Conservation (phyloP, 352 stramenopile genomes). For the Phytophthora pseudosyringae region DNA sequence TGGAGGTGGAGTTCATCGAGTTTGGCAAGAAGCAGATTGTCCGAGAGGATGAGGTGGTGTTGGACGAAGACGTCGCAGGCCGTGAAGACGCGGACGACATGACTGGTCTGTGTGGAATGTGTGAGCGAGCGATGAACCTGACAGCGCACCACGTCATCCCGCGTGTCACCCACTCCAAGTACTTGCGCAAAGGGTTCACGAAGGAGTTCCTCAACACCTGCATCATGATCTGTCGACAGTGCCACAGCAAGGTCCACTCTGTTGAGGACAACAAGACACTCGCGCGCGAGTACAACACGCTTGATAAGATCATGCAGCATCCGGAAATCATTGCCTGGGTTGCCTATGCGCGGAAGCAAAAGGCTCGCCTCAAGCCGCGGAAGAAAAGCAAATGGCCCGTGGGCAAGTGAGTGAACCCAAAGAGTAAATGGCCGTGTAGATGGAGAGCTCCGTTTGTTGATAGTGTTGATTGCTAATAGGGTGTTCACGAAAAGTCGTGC, state of each 20-base stretch:
- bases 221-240: slow-evolving; percentile 92
- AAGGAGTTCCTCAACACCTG: slow-evolving; percentile 85
- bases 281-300: slow-evolving; percentile 90
- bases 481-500: too few species aligned
- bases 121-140: slow-evolving; percentile 91
- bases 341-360: slow-evolving; percentile 92
- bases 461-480: too few species aligned
- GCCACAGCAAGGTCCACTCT: slow-evolving; percentile 92
- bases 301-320: slow-evolving; percentile 92
- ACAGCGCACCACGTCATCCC: slow-evolving; percentile 95
- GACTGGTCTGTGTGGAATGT: slow-evolving; percentile 85
- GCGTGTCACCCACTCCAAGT: slow-evolving; percentile 78
- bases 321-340: slow-evolving; percentile 89
- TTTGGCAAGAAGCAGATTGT: slow-evolving; percentile 78
- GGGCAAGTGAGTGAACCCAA: slow-evolving; percentile 34
- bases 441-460: too few species aligned
- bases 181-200: slow-evolving; percentile 81
- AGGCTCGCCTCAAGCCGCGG: slow-evolving; percentile 59
- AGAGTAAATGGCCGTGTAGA: too few species aligned
- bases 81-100: slow-evolving; percentile 64
- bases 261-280: slow-evolving; percentile 91
- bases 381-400: slow-evolving; percentile 70
- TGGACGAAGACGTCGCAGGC: slow-evolving; percentile 75
- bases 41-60: slow-evolving; percentile 61
- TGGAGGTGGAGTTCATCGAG: slow-evolving; percentile 82